phyloP scores from a whole-genome alignment of 306 rosid species.

The Dryas drummondii region DNA sequence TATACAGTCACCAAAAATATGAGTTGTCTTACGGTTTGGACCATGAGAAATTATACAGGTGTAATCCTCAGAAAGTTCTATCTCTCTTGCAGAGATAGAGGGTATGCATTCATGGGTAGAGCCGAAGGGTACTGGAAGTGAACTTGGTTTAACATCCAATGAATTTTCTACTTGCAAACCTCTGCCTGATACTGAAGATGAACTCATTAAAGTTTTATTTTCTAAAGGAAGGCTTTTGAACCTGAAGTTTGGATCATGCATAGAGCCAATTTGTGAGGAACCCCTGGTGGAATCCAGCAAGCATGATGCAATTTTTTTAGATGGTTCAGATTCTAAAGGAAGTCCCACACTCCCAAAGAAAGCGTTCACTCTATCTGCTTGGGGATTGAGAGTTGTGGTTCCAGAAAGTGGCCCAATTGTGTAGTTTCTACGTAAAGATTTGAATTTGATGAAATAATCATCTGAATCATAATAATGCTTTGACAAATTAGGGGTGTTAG shows the following conservation, averaged over 20 bases:
- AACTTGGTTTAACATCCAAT: constrained; percentile 43
- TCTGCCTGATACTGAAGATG: constrained; percentile 26
- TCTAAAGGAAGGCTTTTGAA: constrained; percentile 29
- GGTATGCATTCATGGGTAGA: constrained; percentile 43
- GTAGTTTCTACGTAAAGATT: constrained; percentile 76
- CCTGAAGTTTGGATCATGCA: constrained; percentile 30
- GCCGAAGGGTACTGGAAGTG: constrained; percentile 64
- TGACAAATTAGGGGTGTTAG: constrained; percentile 38
- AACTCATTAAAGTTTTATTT: constrained; percentile 29
- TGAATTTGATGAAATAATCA: constrained; percentile 46
- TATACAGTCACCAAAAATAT: constrained; percentile 83
- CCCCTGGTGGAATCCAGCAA: constrained; percentile 41
- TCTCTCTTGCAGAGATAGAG: constrained; percentile 69
- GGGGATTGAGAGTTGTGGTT: constrained; percentile 37
- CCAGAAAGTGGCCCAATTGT: constrained; percentile 43
- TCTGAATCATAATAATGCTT: constrained; percentile 36
- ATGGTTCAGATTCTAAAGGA: constrained; percentile 36
- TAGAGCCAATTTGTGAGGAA: constrained; percentile 30
- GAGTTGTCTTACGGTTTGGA: constrained; percentile 81
- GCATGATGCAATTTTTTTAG: constrained; percentile 24
- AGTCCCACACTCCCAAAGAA: constrained; percentile 31
- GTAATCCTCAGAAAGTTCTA: constrained; percentile 91
- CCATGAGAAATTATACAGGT: constrained; percentile 93
- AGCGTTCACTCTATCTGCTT: constrained; percentile 28
- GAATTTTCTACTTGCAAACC: constrained; percentile 33